Percentiles rank a stretch among this genome's conserved stretches.
Evolutionary conservation across 768 basidiomycete species (phyloP).

Genomic region (Rhizopogon salebrosus): DNA sequence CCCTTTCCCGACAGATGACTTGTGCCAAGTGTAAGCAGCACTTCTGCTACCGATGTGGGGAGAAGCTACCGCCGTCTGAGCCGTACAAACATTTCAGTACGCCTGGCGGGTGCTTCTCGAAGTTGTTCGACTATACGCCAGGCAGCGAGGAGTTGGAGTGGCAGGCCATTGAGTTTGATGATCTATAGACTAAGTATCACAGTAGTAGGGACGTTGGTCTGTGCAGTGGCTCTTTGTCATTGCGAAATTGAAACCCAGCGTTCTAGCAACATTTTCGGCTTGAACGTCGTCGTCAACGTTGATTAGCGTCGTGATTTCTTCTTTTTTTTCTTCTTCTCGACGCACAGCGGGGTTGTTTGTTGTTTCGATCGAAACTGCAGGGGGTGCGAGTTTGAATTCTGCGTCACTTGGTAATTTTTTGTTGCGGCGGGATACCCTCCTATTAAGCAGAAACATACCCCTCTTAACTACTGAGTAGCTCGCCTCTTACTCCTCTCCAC

Average conservation of each 20-base stretch:
- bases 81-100: conserved; percentile 71
- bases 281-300: background rate
- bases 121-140: conserved; percentile 53
- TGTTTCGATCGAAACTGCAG: background rate
- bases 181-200: conserved; percentile 11
- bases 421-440: conserved; percentile 3
- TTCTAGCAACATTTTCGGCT: background rate
- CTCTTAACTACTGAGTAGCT: conserved; percentile 1
- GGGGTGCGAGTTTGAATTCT: conserved; percentile 3
- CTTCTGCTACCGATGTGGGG: conserved; percentile 80
- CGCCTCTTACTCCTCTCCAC: background rate
- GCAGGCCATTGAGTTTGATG: conserved; percentile 41
- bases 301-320: background rate
- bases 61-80: conserved; percentile 38
- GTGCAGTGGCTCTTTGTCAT: conserved; percentile 1
- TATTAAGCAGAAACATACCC: conserved; percentile 4
- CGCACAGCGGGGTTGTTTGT: background rate
- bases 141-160: conserved; percentile 34
- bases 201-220: background rate
- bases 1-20: conserved; percentile 51
- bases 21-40: conserved; percentile 71
- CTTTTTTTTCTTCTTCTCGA: background rate
- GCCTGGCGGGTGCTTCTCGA: conserved; percentile 53
- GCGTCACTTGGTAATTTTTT: conserved; percentile 5
- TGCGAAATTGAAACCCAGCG: background rate